Percentiles rank a stretch among this genome's conserved stretches.
These are phyloP conservation scores for Rhodamnia argentea DNA, from an alignment of 345 rosid species.

Conservation along the genomic window DNA sequence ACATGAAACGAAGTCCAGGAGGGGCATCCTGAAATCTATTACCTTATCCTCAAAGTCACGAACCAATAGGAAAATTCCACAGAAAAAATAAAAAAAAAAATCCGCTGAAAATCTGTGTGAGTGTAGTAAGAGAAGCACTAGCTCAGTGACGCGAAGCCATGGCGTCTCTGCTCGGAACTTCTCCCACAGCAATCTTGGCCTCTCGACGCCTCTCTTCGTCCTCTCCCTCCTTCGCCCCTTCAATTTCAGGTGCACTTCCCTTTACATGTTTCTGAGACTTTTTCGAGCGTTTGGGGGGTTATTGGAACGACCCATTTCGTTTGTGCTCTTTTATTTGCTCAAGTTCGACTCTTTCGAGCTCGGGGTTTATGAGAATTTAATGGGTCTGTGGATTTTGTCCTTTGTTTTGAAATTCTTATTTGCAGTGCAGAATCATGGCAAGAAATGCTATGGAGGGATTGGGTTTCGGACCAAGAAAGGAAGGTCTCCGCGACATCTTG, in stretches of 20 bases:
- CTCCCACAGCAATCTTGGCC: slow-evolving; percentile 42
- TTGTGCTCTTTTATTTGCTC: neutral
- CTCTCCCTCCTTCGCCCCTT: slow-evolving; percentile 25
- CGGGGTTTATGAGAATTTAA: neutral
- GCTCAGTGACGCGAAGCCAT: neutral
- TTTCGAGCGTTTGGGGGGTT: neutral
- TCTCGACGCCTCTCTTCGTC: slow-evolving; percentile 38
- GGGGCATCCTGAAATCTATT: slow-evolving; percentile 19
- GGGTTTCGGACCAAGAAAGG: slow-evolving; percentile 40
- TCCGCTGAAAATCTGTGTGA: neutral
- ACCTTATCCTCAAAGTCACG: slow-evolving; percentile 46
- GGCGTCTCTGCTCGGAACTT: slow-evolving; percentile 75
- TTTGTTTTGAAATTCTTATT: neutral
- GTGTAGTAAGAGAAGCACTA: neutral
- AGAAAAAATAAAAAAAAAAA: slow-evolving; percentile 1
- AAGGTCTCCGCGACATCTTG: slow-evolving; percentile 39
- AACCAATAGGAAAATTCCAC: neutral
- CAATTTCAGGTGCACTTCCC: neutral
- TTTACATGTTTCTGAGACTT: neutral
- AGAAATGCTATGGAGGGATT: slow-evolving; percentile 30
- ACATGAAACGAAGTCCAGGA: neutral
- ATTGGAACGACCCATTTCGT: neutral
- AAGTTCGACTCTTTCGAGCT: neutral
- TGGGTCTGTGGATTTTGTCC: neutral
- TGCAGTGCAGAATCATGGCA: slow-evolving; percentile 43